Base-by-base conservation (phyloP, 306 rosid genomes). In the Dalbergia cochinchinensis region DNA sequence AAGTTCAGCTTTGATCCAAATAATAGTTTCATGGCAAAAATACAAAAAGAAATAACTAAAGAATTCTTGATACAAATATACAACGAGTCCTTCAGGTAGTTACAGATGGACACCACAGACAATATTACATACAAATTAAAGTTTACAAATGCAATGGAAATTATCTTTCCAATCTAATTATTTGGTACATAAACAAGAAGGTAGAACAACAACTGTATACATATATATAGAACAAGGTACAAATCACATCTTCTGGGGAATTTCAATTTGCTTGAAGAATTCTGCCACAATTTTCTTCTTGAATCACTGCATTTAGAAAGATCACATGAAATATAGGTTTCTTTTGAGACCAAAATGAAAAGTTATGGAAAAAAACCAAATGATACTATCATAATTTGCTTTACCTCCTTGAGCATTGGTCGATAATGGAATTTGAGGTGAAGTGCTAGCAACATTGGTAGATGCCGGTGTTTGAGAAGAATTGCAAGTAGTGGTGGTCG, bases 191-290 rank as follows among this genome's bases (percentile, higher is more conserved):
- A 50, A 70, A 67, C 47, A 64, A 34, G 55, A 42, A 62, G 65
- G 47, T 26, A 64, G 5, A 60, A 55, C 34, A 73, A 13, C 59
- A 60, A 77, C 51, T 51, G 64, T 66, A 67, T 74, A 50, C 79
- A 37, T 37, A 48, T 82, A 34, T 70, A 75, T 69, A 69, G 34
- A 48, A 39, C 60, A 54, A 31, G 74, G 60, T 47, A 44, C 64
- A 66, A 62, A 67, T 14, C 50, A 54, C 37, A 44, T 58, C 12
- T 14, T 41, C 65, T 10, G 20, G 67, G 33, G 39, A 19, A 82
- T 35, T 54, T 91, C 88, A 92, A 76, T 92, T 92, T 74, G 92
- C 78, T 77, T 92, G 99, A 69, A 92, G 95, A 85, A 89, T 75
- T 84, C 93, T 90, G 79, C 87, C 93, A 63, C 75, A 84, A 69